Conservation (phyloP, 108 stramenopile genomes). For the Nannochloropsis granulata region DNA sequence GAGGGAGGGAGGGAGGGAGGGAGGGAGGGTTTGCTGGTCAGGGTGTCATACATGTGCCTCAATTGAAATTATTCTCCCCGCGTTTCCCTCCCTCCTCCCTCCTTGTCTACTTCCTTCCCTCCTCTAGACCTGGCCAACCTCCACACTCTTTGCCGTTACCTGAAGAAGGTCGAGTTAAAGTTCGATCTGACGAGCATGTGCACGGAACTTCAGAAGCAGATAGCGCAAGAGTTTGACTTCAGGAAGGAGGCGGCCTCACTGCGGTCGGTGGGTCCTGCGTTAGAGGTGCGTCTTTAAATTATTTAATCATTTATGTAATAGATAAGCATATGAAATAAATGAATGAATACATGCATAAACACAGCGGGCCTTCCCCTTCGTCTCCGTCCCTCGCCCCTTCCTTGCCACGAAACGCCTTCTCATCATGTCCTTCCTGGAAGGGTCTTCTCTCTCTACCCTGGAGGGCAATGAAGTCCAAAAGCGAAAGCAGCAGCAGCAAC, state of each 20-base stretch:
- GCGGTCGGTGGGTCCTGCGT: background rate
- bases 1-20: background rate
- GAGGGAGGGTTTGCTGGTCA: background rate
- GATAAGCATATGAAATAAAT: no score
- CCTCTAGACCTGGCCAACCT: slow-evolving; percentile 32
- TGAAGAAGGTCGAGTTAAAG: slow-evolving; percentile 37
- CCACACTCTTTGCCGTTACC: slow-evolving; percentile 11
- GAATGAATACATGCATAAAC: no score
- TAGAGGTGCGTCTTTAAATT: background rate
- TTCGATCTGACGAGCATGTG: slow-evolving; percentile 54
- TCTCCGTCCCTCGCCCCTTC: slow-evolving; percentile 38
- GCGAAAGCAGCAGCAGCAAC: background rate
- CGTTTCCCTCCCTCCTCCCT: background rate
- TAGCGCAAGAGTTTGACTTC: slow-evolving; percentile 88
- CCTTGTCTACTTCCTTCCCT: background rate
- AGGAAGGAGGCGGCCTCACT: slow-evolving; percentile 39
- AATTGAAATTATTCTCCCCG: no score
- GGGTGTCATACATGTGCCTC: no score
- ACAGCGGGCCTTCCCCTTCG: background rate
- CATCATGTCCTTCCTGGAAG: slow-evolving; percentile 59
- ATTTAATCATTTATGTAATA: background rate
- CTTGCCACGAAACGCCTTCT: slow-evolving; percentile 39
- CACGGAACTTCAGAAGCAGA: slow-evolving; percentile 68
- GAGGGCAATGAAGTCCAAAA: background rate
- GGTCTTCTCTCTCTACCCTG: slow-evolving; percentile 33